Percentiles rank a stretch among this genome's conserved stretches.
These are phyloP conservation scores for Candida tallmaniae DNA, from an alignment of 805 yeast genomes.

Conservation along the genomic window DNA sequence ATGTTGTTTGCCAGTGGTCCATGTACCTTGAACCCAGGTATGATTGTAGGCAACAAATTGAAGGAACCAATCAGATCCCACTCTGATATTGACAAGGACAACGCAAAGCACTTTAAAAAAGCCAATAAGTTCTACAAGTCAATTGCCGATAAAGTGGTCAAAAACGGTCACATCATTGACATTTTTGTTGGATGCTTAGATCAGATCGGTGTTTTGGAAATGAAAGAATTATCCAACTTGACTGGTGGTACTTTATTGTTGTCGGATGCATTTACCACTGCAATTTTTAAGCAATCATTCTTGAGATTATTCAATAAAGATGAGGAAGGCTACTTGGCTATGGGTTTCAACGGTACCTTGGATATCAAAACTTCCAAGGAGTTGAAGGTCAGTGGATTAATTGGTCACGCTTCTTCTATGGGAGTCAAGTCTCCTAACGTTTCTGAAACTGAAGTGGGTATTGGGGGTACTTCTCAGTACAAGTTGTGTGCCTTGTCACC, in stretches of 20 bases:
- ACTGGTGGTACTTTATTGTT: conserved; percentile 64
- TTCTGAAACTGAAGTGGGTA: conserved; percentile 89
- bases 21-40: conserved; percentile 63
- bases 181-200: conserved; percentile 64
- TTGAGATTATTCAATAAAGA: conserved; percentile 44
- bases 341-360: conserved; percentile 58
- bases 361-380: conserved; percentile 51
- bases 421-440: conserved; percentile 67
- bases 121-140: conserved; percentile 46
- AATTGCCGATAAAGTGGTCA: conserved; percentile 44
- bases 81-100: conserved; percentile 46
- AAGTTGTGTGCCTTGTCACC: conserved; percentile 59
- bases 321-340: conserved; percentile 33
- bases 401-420: conserved; percentile 59
- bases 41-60: conserved; percentile 49
- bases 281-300: conserved; percentile 65
- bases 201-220: conserved; percentile 64
- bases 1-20: conserved; percentile 84
- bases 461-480: conserved; percentile 91
- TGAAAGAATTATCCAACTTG: conserved; percentile 52
- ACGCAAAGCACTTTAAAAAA: conserved; percentile 29
- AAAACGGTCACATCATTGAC: conserved; percentile 52
- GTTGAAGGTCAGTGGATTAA: conserved; percentile 51
- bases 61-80: conserved; percentile 67
- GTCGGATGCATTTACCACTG: conserved; percentile 62